Percentiles rank a stretch among this genome's conserved stretches.
These are phyloP conservation scores for Lanmaoa rubissima DNA, from an alignment of 768 basidiomycete genomes.

Conservation along the genomic window DNA sequence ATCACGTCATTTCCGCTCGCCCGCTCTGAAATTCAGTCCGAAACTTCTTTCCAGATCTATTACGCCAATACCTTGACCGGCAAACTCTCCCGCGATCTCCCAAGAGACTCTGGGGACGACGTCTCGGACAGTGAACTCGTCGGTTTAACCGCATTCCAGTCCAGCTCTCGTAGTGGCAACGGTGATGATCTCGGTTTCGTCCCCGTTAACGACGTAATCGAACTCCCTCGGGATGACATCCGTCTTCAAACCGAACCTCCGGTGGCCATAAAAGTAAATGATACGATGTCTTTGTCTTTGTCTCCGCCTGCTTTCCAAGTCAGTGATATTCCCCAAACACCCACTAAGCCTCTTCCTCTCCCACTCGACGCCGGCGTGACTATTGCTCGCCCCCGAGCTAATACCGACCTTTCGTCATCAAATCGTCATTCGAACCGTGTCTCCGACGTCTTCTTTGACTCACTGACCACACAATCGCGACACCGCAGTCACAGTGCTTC, in stretches of 20 bases:
- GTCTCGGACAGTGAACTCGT: constrained; percentile 56
- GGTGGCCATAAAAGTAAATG: background rate
- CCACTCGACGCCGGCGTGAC: background rate
- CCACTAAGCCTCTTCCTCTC: constrained; percentile 8
- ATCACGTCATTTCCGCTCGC: constrained; percentile 1
- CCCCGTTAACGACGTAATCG: constrained; percentile 22
- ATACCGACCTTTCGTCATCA: constrained; percentile 20
- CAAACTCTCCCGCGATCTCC: constrained; percentile 76
- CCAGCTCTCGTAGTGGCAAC: constrained; percentile 48
- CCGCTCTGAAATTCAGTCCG: background rate
- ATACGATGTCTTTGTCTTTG: background rate
- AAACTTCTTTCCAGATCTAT: constrained; percentile 61
- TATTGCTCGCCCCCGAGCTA: constrained; percentile 23
- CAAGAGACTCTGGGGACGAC: constrained; percentile 61
- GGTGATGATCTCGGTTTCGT: constrained; percentile 46
- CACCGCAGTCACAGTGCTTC: constrained; percentile 18
- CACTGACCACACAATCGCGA: constrained; percentile 13
- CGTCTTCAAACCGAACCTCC: background rate
- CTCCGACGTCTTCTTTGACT: constrained; percentile 6
- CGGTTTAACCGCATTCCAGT: constrained; percentile 48
- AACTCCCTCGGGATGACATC: background rate
- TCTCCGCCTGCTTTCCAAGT: background rate
- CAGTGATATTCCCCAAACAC: background rate
- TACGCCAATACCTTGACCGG: constrained; percentile 89
- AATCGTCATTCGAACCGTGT: constrained; percentile 10